A percentile compares a stretch with the other conserved stretches of the same genome.
Evolutionary conservation across 75 land plant genomes (phyloP).

Genomic region (Isoetes taiwanensis): DNA sequence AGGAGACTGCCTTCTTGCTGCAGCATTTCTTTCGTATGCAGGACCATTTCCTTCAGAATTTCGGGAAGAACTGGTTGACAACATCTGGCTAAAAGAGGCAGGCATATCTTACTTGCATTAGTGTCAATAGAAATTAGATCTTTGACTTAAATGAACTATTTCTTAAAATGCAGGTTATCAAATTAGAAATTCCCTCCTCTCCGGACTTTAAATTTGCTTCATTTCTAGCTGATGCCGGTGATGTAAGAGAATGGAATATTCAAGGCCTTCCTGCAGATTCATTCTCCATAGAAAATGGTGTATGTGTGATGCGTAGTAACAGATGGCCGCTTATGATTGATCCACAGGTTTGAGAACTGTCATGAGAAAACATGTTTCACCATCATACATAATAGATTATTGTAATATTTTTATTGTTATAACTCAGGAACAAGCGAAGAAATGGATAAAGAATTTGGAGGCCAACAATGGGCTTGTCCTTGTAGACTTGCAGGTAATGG

Average conservation of each 20-base stretch:
- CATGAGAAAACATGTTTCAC: not conserved
- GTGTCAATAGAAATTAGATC: not conserved
- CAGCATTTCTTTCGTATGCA: constrained; percentile 25
- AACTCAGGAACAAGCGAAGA: constrained; percentile 23
- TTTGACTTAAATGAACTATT: not conserved
- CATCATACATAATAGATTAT: not conserved
- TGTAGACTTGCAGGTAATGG: constrained; percentile 18
- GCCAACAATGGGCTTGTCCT: constrained; percentile 15
- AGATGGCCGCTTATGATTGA: constrained; percentile 30
- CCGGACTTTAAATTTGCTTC: constrained; percentile 11
- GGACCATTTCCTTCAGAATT: constrained; percentile 28
- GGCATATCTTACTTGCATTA: not conserved
- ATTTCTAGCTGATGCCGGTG: constrained; percentile 22
- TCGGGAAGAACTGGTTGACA: constrained; percentile 23
- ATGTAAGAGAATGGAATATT: constrained; percentile 26
- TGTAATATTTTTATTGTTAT: not conserved
- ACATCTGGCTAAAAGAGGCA: constrained; percentile 15
- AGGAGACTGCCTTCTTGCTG: constrained; percentile 25
- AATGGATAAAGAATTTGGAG: constrained; percentile 24
- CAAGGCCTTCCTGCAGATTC: constrained; percentile 30
- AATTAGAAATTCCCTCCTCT: constrained; percentile 19
- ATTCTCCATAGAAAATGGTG: constrained; percentile 27
- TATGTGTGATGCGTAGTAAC: constrained; percentile 19
- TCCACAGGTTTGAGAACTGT: constrained; percentile 14
- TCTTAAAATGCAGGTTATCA: constrained; percentile 10